Conservation (phyloP, 148 eudicot species). For the Vaccinium macrocarpon region DNA sequence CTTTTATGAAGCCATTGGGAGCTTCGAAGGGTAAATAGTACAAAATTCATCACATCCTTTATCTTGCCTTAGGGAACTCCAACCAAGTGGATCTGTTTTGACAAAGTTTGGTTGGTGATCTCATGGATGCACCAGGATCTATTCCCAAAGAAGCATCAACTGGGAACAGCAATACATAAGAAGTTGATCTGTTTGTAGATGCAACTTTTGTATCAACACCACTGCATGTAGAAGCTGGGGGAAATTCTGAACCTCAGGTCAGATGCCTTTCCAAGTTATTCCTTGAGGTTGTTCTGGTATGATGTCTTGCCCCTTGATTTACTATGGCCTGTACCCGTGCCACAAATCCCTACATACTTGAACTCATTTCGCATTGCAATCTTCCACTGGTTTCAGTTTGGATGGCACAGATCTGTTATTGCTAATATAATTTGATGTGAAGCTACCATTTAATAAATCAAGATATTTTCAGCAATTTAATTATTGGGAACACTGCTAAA, state of each 20-base stretch:
- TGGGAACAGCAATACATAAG: constrained; percentile 44
- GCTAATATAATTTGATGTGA: not conserved
- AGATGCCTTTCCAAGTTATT: constrained; percentile 8
- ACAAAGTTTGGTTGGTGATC: constrained; percentile 61
- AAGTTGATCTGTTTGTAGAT: constrained; percentile 92
- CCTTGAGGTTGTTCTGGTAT: not conserved
- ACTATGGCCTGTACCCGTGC: not conserved
- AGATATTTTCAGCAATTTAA: not conserved
- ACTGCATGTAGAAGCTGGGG: constrained; percentile 43
- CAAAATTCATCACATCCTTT: no score
- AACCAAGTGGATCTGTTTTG: constrained; percentile 76
- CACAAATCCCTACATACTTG: not conserved
- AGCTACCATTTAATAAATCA: not conserved
- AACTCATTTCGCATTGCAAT: not conserved
- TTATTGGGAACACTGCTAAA: not conserved
- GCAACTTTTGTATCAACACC: constrained; percentile 89
- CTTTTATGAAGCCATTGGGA: no score
- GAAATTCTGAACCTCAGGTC: constrained; percentile 54
- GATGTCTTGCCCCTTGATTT: no score
- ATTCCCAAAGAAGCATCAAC: constrained; percentile 42
- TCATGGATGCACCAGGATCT: constrained; percentile 62
- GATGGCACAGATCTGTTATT: not conserved
- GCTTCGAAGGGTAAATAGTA: no score
- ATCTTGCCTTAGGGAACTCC: constrained; percentile 23
- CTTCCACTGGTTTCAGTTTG: not conserved